Base-by-base conservation (phyloP, 2,329 filamentous ascomycete species). In the Xenoacremonium recifei region DNA sequence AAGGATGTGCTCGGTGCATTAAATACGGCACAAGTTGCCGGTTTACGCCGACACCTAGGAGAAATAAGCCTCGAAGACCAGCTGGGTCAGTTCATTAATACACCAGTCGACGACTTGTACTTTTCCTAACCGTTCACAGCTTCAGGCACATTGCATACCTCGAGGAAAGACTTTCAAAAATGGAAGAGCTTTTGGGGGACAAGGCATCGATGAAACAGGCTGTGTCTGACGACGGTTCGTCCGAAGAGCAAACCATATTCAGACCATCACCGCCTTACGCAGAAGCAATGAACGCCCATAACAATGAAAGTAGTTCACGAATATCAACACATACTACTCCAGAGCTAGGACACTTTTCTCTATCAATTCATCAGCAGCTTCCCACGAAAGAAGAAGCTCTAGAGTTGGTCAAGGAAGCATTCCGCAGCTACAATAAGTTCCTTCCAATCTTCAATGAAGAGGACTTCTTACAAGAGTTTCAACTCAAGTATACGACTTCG, bases 21-120 rank as follows among this genome's bases (percentile, higher is more conserved):
- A 58, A 55, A 40, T 48, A 41, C 37, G 45, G 46, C 13, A 54
- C 52, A 27, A 19, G n/a, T 12, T 62, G 59, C 39, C 58, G 58
- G 47, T 62, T 61, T 31, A 62, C 58, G 1, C 58, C 55, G 2
- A 57, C 59, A 13, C 39, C 45, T 23, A 46, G 40, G 19, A 56
- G 50, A 31, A 47, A 50, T 34, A 52, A 41, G 30, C 52, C 50
- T 30, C 50, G 54, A 30, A 49, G 45, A 34, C 47, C 51, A 30
- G 38, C 47, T 32, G 50, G 52, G 55, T 59, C 23, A 46, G 53
- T 46, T 13, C 40, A 13, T 32, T n/a, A 17, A 10, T 32, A 17
- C 21, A 20, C 6, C 23, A 7, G 9, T 27, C 7, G 13, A 27
- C 23, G 7, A 27, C 23, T 27, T 9, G 23, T 27, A 27, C 13